Conservation (phyloP, 352 stramenopile genomes). For the Phytophthora ramorum region DNA sequence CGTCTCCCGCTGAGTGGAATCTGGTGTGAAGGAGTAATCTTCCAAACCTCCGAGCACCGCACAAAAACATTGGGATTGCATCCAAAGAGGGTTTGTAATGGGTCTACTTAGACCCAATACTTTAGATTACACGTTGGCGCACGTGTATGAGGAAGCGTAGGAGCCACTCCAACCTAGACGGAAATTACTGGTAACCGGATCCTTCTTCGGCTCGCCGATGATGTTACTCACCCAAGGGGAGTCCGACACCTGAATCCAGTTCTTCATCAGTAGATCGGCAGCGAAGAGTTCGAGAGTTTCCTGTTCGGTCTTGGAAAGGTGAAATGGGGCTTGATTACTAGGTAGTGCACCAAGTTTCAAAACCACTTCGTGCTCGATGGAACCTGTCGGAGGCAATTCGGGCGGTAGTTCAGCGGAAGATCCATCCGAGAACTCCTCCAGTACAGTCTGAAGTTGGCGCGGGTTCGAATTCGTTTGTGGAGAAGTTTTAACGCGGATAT, state of each 20-base stretch:
- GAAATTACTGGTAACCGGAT: not conserved
- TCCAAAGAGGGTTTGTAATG: too few relatives aligned
- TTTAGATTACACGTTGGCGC: too few relatives aligned
- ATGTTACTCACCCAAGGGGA: not conserved
- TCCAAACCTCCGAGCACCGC: too few relatives aligned
- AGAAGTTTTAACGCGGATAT: not conserved
- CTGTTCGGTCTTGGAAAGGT: not conserved
- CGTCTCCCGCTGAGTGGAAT: too few relatives aligned
- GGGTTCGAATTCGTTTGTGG: not conserved
- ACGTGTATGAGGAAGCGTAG: too few relatives aligned
- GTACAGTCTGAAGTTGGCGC: not conserved
- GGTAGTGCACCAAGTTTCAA: not conserved
- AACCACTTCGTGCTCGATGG: conserved; percentile 2
- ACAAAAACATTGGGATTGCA: too few relatives aligned
- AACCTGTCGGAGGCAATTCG: not conserved
- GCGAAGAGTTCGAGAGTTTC: conserved; percentile 3
- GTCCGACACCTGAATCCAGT: not conserved
- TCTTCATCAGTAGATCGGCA: conserved; percentile 1
- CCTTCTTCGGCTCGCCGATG: not conserved
- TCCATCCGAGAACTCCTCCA: conserved; percentile 1
- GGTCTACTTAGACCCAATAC: too few relatives aligned
- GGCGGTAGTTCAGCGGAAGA: not conserved
- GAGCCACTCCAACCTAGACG: not conserved
- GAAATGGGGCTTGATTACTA: not conserved
- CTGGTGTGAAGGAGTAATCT: too few relatives aligned